Percentiles rank a stretch among this genome's conserved stretches.
phyloP scores from a whole-genome alignment of 805 yeast species.

The Komagataella pseudopastoris region DNA sequence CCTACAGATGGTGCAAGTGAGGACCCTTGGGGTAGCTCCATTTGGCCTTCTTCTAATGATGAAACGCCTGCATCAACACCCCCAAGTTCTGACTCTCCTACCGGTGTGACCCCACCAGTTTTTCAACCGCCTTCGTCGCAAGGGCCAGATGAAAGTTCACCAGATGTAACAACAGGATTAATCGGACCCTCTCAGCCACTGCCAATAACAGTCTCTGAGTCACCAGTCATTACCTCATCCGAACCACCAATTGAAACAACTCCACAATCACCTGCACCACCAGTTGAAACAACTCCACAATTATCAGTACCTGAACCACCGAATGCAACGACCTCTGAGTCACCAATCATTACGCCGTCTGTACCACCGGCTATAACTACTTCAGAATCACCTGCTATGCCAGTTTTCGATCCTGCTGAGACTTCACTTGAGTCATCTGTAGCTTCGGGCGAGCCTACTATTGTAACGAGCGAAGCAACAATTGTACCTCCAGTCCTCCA shows the following conservation, averaged over 20 bases:
- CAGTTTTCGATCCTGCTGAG: background rate
- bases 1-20: too few relatives aligned
- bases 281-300: background rate
- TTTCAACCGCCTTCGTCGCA: too few relatives aligned
- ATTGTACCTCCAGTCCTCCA: background rate
- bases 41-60: too few relatives aligned
- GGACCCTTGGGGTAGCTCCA: too few relatives aligned
- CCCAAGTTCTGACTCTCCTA: too few relatives aligned
- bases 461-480: background rate
- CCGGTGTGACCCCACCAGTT: too few relatives aligned
- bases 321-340: background rate
- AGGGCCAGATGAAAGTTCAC: too few relatives aligned
- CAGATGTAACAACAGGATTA: too few relatives aligned
- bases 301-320: background rate
- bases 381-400: background rate
- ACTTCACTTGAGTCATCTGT: background rate
- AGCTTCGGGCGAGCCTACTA: background rate
- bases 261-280: background rate
- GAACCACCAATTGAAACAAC: background rate
- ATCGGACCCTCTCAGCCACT: background rate
- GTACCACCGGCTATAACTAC: background rate
- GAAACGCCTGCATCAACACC: too few relatives aligned
- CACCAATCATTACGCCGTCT: conserved; percentile 1
- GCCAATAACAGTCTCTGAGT: background rate
- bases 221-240: background rate